Evolutionary conservation across 1,284 basidiomycete genomes (phyloP).

Genomic region (Fomitiporia mediterranea): DNA sequence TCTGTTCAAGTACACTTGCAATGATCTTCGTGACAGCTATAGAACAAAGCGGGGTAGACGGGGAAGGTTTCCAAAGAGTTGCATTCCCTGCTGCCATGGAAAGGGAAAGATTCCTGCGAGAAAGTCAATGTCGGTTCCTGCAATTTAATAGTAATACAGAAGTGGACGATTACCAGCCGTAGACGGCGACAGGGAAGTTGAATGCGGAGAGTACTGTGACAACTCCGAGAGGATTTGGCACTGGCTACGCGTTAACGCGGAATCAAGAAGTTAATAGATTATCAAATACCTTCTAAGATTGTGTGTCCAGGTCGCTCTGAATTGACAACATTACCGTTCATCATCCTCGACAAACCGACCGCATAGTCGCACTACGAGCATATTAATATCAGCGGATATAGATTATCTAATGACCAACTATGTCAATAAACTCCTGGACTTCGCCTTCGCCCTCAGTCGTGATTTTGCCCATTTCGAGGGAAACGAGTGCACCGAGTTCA

Average conservation of each 20-base stretch:
- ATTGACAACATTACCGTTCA: constrained; percentile 82
- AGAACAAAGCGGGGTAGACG: constrained; percentile 81
- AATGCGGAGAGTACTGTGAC: constrained; percentile 91
- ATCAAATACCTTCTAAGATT: constrained; percentile 70
- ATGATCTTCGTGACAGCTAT: constrained; percentile 88
- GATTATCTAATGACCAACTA: constrained; percentile 44
- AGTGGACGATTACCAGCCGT: constrained; percentile 59
- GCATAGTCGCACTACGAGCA: constrained; percentile 57
- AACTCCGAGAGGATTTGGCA: constrained; percentile 89
- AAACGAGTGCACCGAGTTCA: constrained; percentile 78
- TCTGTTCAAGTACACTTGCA: constrained; percentile 72
- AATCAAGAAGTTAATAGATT: constrained; percentile 7
- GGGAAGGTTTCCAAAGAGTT: constrained; percentile 93
- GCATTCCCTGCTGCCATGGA: constrained; percentile 90
- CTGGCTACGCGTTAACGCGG: constrained; percentile 36
- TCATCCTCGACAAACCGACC: constrained; percentile 85
- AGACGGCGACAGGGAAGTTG: constrained; percentile 92
- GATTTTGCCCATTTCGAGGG: constrained; percentile 96
- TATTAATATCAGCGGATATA: background rate
- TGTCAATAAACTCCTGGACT: constrained; percentile 93
- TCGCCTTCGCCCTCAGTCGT: constrained; percentile 89
- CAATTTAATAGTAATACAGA: constrained; percentile 1
- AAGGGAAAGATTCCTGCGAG: constrained; percentile 79
- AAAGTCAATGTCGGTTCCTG: too few relatives aligned
- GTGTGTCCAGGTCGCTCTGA: constrained; percentile 88